phyloP scores from a whole-genome alignment of 345 rosid genomes.

The Acer campestre region DNA sequence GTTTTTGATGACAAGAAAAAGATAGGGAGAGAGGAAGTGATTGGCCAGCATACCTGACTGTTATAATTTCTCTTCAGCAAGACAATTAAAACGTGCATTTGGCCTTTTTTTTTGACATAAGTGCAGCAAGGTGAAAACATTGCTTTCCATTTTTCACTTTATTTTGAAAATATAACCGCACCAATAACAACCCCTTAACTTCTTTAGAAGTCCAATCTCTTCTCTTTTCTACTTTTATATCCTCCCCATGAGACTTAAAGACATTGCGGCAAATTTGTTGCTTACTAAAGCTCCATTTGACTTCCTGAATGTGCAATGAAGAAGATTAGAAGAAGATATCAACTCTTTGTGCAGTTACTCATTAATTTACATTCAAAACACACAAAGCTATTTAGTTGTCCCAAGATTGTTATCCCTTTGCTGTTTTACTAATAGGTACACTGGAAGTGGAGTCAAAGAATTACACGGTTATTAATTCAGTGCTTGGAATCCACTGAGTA shows the following conservation, averaged over 20 bases:
- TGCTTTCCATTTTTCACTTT: neutral
- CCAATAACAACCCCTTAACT: neutral
- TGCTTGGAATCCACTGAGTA: conserved; percentile 97
- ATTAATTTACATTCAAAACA: neutral
- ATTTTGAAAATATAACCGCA: neutral
- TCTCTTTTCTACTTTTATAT: neutral
- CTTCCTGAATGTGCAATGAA: neutral
- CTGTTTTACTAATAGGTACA: conserved; percentile 69
- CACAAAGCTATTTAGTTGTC: neutral
- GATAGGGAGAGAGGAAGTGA: neutral
- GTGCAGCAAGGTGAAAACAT: neutral
- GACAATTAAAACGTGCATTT: neutral
- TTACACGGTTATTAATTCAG: conserved; percentile 85
- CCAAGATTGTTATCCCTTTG: conserved; percentile 10
- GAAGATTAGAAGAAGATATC: neutral
- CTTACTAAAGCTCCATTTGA: neutral
- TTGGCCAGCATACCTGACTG: neutral
- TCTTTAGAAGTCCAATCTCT: neutral
- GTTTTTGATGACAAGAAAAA: neutral
- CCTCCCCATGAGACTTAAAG: neutral
- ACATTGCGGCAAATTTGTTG: neutral
- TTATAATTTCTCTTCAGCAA: neutral
- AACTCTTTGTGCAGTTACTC: neutral
- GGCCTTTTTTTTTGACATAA: neutral
- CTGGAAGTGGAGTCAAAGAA: conserved; percentile 99